Evolutionary conservation across 169 alveolate genomes (phyloP).

Genomic region (Babesia microti): DNA sequence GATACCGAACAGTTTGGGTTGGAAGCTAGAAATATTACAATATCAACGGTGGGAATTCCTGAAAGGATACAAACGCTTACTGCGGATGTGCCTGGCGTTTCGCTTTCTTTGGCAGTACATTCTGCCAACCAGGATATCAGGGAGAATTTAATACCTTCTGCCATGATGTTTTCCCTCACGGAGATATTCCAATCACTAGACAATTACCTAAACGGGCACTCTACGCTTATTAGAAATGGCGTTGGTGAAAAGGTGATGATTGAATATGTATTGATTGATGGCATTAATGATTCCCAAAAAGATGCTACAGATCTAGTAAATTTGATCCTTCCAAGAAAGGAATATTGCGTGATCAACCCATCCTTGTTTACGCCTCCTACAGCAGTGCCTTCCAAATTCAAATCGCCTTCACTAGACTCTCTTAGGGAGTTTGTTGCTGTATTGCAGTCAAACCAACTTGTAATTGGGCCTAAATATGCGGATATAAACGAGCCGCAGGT

Average conservation of each 20-base stretch:
- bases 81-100: constrained; percentile 41
- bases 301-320: constrained; percentile 27
- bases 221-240: constrained; percentile 5
- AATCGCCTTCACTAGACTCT: too few species aligned
- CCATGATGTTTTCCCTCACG: constrained; percentile 20
- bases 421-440: too few species aligned
- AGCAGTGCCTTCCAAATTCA: too few species aligned
- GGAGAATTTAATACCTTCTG: constrained; percentile 31
- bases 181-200: constrained; percentile 31
- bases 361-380: too few species aligned
- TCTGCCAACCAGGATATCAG: constrained; percentile 43
- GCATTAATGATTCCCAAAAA: constrained; percentile 32
- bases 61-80: constrained; percentile 28
- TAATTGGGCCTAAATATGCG: too few species aligned
- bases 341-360: too few species aligned
- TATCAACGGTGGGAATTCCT: constrained; percentile 49
- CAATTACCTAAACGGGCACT: constrained; percentile 6
- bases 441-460: too few species aligned
- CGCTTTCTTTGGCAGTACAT: constrained; percentile 44
- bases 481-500: too few species aligned
- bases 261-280: constrained; percentile 37
- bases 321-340: too few species aligned
- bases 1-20: constrained; percentile 8
- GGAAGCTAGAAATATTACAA: constrained; percentile 21
- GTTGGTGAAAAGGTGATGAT: constrained; percentile 24